These are phyloP conservation scores for Heracleum sosnowskyi DNA, from an alignment of 129 eudicot species.

Conservation along the genomic window DNA sequence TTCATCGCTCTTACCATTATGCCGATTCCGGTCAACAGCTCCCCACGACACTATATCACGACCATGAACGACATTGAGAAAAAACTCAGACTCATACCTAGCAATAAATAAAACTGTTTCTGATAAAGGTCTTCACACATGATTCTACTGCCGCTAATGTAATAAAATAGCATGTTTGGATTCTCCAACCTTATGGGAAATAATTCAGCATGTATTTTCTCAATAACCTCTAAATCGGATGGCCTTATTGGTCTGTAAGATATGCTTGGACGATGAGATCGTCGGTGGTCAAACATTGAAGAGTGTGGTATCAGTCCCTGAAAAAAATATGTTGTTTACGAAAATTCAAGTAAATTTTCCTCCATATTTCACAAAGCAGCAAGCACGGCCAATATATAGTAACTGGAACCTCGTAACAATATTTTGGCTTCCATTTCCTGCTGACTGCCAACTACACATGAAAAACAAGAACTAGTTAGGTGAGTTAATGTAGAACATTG, in stretches of 20 bases:
- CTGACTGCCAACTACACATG: slow-evolving; percentile 2
- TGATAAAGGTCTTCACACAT: slow-evolving; percentile 1
- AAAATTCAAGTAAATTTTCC: slow-evolving; percentile 11
- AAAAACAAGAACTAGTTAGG: neutral
- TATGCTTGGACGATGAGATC: slow-evolving; percentile 47
- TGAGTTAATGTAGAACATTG: neutral
- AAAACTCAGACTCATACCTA: slow-evolving; percentile 90
- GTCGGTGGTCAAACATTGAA: slow-evolving; percentile 57
- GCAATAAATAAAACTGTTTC: slow-evolving; percentile 17
- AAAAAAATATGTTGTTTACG: slow-evolving; percentile 24
- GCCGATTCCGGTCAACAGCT: slow-evolving; percentile 88
- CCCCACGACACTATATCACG: slow-evolving; percentile 95
- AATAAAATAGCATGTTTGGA: neutral
- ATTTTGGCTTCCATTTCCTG: slow-evolving; percentile 16
- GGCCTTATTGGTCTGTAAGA: slow-evolving; percentile 70
- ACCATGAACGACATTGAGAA: slow-evolving; percentile 84
- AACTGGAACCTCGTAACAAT: slow-evolving; percentile 15
- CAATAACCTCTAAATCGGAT: slow-evolving; percentile 63
- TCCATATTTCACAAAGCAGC: slow-evolving; percentile 49
- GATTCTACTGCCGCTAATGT: neutral
- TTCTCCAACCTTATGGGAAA: slow-evolving; percentile 81
- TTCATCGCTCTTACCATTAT: slow-evolving; percentile 64
- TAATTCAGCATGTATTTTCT: slow-evolving; percentile 66
- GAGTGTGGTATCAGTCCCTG: slow-evolving; percentile 33
- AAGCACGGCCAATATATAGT: slow-evolving; percentile 30